These are phyloP conservation scores for Boechera retrofracta DNA, from an alignment of 345 rosid genomes.

Conservation along the genomic window DNA sequence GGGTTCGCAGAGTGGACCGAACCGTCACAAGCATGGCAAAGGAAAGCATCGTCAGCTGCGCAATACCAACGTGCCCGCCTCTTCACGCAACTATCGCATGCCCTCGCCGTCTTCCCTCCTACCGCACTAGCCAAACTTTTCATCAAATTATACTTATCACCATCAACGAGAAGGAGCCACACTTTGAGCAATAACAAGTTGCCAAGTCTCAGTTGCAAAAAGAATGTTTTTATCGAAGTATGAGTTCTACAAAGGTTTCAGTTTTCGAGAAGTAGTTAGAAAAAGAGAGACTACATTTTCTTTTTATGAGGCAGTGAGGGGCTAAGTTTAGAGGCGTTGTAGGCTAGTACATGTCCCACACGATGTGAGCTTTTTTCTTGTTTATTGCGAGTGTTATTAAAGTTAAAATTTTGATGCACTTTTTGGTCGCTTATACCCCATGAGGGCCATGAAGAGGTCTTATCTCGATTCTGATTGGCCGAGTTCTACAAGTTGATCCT, in stretches of 20 bases:
- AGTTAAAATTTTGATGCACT: constrained; percentile 21
- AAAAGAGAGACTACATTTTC: constrained; percentile 26
- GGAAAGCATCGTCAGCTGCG: constrained; percentile 93
- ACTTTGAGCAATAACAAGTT: constrained; percentile 18
- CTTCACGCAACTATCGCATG: constrained; percentile 83
- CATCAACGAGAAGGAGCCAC: constrained; percentile 21
- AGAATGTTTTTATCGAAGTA: constrained; percentile 29
- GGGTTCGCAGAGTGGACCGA: constrained; percentile 89
- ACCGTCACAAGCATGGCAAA: constrained; percentile 85
- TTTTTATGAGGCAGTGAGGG: constrained; percentile 31
- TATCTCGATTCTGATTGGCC: constrained; percentile 73
- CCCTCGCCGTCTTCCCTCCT: constrained; percentile 86
- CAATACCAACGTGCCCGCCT: constrained; percentile 93
- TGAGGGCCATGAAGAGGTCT: constrained; percentile 55
- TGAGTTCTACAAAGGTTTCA: constrained; percentile 20
- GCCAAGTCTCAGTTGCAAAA: constrained; percentile 30
- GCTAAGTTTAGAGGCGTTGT: constrained; percentile 17
- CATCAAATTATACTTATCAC: constrained; percentile 30
- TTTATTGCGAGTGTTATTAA: constrained; percentile 11
- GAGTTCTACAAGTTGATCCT: constrained; percentile 53
- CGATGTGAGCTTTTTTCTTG: constrained; percentile 35
- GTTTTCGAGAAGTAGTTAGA: constrained; percentile 31
- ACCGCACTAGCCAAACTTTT: constrained; percentile 65
- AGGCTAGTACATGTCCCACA: constrained; percentile 46
- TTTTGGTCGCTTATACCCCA: constrained; percentile 48